Evolutionary conservation across 768 basidiomycete genomes (phyloP).

Genomic region (Hypholoma sublateritium): DNA sequence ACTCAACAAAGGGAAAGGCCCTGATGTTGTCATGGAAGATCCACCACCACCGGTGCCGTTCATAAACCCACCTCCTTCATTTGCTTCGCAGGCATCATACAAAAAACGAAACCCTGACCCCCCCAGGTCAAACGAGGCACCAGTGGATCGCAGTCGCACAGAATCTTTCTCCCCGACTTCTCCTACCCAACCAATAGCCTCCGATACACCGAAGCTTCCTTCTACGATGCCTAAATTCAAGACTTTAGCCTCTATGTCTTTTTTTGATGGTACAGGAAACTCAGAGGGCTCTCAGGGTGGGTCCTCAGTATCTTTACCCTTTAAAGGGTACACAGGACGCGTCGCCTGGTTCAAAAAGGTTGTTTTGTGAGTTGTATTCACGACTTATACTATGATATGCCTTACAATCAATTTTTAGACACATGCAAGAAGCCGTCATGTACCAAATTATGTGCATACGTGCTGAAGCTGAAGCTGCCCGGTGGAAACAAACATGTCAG

Average conservation of each 20-base stretch:
- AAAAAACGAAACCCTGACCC: background rate
- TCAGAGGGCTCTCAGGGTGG: too few relatives aligned
- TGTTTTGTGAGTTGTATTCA: constrained; percentile 20
- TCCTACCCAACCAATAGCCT: too few relatives aligned
- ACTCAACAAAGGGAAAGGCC: background rate
- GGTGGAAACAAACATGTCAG: constrained; percentile 30
- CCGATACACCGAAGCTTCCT: too few relatives aligned
- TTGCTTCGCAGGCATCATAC: background rate
- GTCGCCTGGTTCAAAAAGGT: constrained; percentile 16
- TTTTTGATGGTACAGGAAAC: too few relatives aligned
- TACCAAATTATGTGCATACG: constrained; percentile 22
- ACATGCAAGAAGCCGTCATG: constrained; percentile 26
- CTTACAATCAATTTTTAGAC: constrained; percentile 17
- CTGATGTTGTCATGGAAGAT: background rate
- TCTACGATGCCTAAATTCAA: too few relatives aligned
- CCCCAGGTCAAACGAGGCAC: too few relatives aligned
- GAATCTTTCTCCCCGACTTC: too few relatives aligned
- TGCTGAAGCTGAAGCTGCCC: constrained; percentile 21
- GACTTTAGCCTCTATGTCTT: too few relatives aligned
- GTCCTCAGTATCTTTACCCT: too few relatives aligned
- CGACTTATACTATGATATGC: background rate
- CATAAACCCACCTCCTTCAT: background rate
- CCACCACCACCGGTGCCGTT: background rate
- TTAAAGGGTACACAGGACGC: constrained; percentile 15
- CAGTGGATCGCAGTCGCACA: too few relatives aligned